Base-by-base conservation (phyloP, 1,139 yeast genomes). In the Pichia kudriavzevii region DNA sequence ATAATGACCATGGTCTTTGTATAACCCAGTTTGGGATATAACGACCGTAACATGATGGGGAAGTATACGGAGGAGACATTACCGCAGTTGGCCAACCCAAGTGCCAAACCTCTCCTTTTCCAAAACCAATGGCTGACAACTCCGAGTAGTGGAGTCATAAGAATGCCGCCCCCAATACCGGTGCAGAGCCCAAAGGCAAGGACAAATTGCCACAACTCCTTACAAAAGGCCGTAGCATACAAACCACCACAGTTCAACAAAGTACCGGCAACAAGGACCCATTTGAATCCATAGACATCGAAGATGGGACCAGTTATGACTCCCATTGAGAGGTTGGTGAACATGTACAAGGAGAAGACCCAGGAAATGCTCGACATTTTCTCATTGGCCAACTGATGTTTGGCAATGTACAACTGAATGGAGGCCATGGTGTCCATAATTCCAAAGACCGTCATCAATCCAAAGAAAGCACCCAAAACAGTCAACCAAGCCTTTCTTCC, bases 361-460 rank as follows among this genome's bases (percentile, higher is more conserved):
- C 85, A 78, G 7, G 81, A 72, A 4, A 75, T 67, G 11, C 68
- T 62, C 1, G 78, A 65, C 2, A 73, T 59, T 11, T 62, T 53
- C 7, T 63, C 63, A 33, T 61, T 46, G 2, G 61, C 57, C 34
- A 77, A 58, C 53, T 75, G 81, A 50, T 77, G 68, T 10, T 61
- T 56, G 3, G 76, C 62, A 12, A 79, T 67, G 45, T 77, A 76
- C 1, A 80, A 67, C 52, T 79, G 79, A 30, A 79, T 66, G 0
- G 81, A 81, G 35, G 85, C 84, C 34, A 76, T 57, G 1, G 81
- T 66, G 48, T 79, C 79, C 48, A 77, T 65, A 21, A 77, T 55
- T 7, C 91, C 91, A 50, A 79, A 75, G 19, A 68, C 74, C 1
- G 79, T 71, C 28, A 73, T 62, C 25, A 79, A 55, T 0, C 87